phyloP scores from a whole-genome alignment of 371 early-diverging fungal genomes.

The Mucor velutinosus region DNA sequence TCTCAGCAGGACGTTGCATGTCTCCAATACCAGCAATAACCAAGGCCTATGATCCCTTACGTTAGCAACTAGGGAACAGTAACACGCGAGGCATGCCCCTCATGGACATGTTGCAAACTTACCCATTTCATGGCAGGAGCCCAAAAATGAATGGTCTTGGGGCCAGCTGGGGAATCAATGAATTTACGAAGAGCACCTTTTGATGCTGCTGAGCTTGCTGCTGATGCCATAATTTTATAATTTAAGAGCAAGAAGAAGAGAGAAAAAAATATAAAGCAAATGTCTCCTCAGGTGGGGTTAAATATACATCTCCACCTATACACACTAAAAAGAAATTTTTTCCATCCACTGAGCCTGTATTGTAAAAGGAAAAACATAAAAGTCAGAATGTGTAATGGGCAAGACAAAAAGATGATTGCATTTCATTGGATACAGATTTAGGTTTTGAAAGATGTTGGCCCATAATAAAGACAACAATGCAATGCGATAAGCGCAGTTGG shows the following conservation, averaged over 20 bases:
- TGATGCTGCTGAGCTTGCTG: conserved; percentile 46
- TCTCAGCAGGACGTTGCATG: conserved; percentile 89
- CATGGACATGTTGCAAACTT: not conserved
- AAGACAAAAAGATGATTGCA: not conserved
- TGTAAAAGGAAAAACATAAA: conserved; percentile 7
- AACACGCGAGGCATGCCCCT: not conserved
- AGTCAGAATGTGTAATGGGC: not conserved
- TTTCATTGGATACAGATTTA: not conserved
- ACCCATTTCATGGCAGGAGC: conserved; percentile 54
- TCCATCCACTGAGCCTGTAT: not conserved
- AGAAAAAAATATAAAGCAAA: conserved; percentile 5
- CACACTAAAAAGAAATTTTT: not conserved
- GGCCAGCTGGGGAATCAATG: conserved; percentile 76
- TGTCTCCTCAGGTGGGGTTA: not conserved
- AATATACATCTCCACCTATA: not conserved
- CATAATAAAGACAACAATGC: not conserved
- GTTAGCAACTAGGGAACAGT: not conserved
- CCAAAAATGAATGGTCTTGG: conserved; percentile 50
- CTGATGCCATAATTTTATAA: conserved; percentile 39
- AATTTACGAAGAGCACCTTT: conserved; percentile 66
- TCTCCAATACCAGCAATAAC: conserved; percentile 88
- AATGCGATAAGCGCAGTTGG: not conserved
- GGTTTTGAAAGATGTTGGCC: not conserved
- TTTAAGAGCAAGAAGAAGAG: conserved; percentile 21
- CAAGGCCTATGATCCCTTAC: conserved; percentile 10